These are phyloP conservation scores for Gliomastix tumulicola DNA, from an alignment of 2,329 filamentous ascomycete genomes.

Conservation along the genomic window DNA sequence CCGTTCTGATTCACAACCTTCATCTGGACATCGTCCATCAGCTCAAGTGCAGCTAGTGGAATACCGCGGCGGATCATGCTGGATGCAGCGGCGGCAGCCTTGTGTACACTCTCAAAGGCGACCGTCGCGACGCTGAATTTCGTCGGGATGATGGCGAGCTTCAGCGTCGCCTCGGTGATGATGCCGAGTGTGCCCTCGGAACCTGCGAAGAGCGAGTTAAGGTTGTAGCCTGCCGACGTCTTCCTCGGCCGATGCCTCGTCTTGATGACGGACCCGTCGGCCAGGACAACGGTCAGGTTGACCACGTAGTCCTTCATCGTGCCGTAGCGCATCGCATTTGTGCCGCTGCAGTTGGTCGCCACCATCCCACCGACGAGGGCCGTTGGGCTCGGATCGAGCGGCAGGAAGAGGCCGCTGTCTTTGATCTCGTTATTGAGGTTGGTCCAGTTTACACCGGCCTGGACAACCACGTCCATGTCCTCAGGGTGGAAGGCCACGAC, in stretches of 20 bases:
- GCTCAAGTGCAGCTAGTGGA: conserved; percentile 58
- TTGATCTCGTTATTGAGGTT: conserved; percentile 59
- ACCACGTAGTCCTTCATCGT: conserved; percentile 74
- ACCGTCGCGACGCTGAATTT: conserved; percentile 60
- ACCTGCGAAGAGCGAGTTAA: conserved; percentile 62
- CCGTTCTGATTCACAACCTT: conserved; percentile 56
- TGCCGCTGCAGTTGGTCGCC: conserved; percentile 60
- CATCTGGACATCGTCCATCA: conserved; percentile 62
- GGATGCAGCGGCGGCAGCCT: conserved; percentile 58
- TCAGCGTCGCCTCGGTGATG: conserved; percentile 64
- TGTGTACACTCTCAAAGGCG: conserved; percentile 49
- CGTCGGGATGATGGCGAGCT: conserved; percentile 57
- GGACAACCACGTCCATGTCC: conserved; percentile 66
- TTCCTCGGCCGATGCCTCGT: conserved; percentile 61
- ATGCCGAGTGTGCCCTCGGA: conserved; percentile 67
- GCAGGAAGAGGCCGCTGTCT: conserved; percentile 57
- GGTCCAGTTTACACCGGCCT: conserved; percentile 63
- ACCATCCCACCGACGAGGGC: conserved; percentile 54
- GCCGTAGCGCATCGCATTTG: conserved; percentile 57
- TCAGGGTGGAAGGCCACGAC: conserved; percentile 58
- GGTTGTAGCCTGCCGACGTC: conserved; percentile 64
- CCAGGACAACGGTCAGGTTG: conserved; percentile 63
- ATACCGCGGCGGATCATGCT: conserved; percentile 58
- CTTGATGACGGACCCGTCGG: conserved; percentile 60
- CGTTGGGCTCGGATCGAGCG: conserved; percentile 60